Conservation (phyloP, 352 stramenopile species). For the Phytophthora rubi region DNA sequence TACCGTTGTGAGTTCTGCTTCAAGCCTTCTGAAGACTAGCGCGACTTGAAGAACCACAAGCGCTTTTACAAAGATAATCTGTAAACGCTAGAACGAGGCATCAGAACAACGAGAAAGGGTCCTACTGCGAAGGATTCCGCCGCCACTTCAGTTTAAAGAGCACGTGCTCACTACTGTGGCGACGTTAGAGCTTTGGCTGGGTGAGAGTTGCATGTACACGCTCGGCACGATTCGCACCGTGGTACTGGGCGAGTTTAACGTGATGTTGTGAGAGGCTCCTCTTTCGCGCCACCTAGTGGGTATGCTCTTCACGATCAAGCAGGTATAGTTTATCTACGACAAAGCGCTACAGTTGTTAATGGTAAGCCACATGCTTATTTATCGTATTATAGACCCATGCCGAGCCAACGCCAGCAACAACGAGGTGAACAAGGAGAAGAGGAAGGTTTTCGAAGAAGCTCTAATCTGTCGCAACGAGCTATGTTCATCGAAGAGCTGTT, state of each 20-base stretch:
- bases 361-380: too few relatives aligned
- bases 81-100: too few relatives aligned
- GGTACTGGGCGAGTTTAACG: background rate
- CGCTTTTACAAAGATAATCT: too few relatives aligned
- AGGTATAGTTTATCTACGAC: background rate
- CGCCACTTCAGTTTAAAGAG: too few relatives aligned
- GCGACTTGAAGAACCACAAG: too few relatives aligned
- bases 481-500: background rate
- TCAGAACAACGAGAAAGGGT: too few relatives aligned
- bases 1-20: too few relatives aligned
- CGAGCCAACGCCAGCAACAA: too few relatives aligned
- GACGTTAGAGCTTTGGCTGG: background rate
- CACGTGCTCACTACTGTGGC: background rate
- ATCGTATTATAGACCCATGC: too few relatives aligned
- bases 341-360: too few relatives aligned
- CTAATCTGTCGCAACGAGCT: background rate
- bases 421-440: constrained; percentile 10
- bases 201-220: background rate
- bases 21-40: too few relatives aligned
- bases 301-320: constrained; percentile 28
- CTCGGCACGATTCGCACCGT: background rate
- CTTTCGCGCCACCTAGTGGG: constrained; percentile 7
- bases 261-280: constrained; percentile 15
- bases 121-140: too few relatives aligned
- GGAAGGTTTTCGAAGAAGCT: background rate